These are phyloP conservation scores for Litsea cubeba DNA, from an alignment of 164 flowering plant genomes.

Conservation along the genomic window DNA sequence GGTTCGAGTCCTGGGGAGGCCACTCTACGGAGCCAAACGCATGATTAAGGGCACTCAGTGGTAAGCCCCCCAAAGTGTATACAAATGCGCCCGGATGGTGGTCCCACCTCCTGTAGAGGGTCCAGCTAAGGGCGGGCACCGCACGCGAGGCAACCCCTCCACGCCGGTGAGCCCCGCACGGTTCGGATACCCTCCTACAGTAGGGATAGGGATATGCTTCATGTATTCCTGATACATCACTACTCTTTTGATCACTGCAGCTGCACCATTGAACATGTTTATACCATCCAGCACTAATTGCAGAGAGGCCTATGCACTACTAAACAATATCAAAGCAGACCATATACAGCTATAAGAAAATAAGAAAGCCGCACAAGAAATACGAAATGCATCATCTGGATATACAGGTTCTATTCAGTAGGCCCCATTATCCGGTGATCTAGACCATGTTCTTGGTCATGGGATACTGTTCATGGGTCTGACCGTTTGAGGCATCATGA, in stretches of 20 bases:
- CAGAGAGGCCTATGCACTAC: background rate
- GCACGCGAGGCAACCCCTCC: no score
- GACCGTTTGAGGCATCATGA: background rate
- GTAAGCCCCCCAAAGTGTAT: no score
- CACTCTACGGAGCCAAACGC: no score
- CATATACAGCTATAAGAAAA: background rate
- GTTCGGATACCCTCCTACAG: no score
- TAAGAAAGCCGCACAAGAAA: background rate
- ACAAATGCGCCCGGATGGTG: no score
- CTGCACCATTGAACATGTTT: slow-evolving; percentile 35
- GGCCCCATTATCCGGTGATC: background rate
- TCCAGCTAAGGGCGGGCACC: no score
- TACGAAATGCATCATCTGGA: background rate
- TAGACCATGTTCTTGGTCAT: background rate
- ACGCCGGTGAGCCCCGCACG: no score
- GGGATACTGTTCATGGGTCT: background rate
- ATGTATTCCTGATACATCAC: slow-evolving; percentile 84
- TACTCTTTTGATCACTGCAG: slow-evolving; percentile 46
- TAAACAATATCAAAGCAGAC: background rate
- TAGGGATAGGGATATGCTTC: slow-evolving; percentile 67
- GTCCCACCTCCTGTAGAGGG: no score
- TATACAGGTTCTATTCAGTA: background rate
- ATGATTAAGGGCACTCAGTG: no score
- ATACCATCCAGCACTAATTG: slow-evolving; percentile 5
- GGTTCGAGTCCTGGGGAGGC: no score